These are phyloP conservation scores for Chalciporus sp. DNA, from an alignment of 1,284 basidiomycete species.

Conservation along the genomic window DNA sequence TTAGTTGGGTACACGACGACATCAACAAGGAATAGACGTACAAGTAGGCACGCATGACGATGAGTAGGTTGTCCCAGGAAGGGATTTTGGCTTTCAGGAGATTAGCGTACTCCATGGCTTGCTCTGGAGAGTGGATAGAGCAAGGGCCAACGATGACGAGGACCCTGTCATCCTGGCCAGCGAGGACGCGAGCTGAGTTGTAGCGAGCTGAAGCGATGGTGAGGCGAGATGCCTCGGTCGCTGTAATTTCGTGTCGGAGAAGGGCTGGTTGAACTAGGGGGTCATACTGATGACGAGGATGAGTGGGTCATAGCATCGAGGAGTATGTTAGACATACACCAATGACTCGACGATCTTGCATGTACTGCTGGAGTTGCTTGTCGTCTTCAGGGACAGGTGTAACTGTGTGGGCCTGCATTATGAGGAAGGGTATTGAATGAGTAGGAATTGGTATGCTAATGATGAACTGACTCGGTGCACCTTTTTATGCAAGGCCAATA, in stretches of 20 bases:
- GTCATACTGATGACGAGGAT: conserved; percentile 66
- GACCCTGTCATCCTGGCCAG: conserved; percentile 83
- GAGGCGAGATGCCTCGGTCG: conserved; percentile 56
- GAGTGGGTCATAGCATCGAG: not conserved
- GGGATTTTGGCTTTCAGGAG: conserved; percentile 74
- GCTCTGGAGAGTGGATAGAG: conserved; percentile 89
- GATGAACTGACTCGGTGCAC: too few species aligned
- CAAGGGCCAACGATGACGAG: conserved; percentile 95
- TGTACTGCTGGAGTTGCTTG: conserved; percentile 64
- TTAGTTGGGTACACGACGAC: conserved; percentile 4
- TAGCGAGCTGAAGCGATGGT: conserved; percentile 83
- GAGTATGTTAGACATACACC: conserved; percentile 51
- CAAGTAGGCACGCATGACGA: conserved; percentile 98
- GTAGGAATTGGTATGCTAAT: not conserved
- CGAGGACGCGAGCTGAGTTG: conserved; percentile 75
- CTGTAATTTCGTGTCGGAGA: conserved; percentile 81
- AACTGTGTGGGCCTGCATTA: conserved; percentile 39
- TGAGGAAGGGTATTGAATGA: conserved; percentile 17
- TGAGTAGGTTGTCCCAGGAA: conserved; percentile 76
- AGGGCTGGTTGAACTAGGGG: conserved; percentile 91
- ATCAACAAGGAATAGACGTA: conserved; percentile 41
- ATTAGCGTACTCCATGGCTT: conserved; percentile 89
- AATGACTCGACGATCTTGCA: conserved; percentile 76
- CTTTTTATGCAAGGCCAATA: conserved; percentile 27
- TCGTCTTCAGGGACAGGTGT: conserved; percentile 68